Conservation (phyloP, 2,329 filamentous ascomycete species). For the Rhytidhysteron rufulum region DNA sequence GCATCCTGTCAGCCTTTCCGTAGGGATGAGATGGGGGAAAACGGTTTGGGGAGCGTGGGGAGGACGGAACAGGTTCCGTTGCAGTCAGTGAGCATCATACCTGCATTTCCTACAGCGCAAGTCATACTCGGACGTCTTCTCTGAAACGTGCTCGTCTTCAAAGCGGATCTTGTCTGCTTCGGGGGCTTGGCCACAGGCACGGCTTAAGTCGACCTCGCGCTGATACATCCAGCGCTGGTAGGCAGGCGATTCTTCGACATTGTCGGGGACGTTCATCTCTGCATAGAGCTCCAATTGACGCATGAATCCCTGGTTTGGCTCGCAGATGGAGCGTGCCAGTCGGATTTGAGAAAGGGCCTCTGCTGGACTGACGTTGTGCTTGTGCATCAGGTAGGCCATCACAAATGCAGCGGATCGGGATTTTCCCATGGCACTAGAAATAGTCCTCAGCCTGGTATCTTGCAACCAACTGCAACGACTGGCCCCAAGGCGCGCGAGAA, state of each 20-base stretch:
- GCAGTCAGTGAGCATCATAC: conserved; percentile 38
- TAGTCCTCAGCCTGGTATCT: conserved; percentile 34
- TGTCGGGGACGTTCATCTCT: conserved; percentile 74
- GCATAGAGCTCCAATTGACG: conserved; percentile 82
- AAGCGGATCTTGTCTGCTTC: conserved; percentile 74
- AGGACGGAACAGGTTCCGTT: conserved; percentile 7
- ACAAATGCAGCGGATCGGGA: conserved; percentile 84
- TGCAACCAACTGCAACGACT: conserved; percentile 19
- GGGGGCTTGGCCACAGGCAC: conserved; percentile 75
- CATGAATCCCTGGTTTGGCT: conserved; percentile 92
- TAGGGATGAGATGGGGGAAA: conserved; percentile 7
- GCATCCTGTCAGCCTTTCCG: conserved; percentile 20
- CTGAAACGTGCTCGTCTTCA: conserved; percentile 60
- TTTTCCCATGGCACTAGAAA: conserved; percentile 84
- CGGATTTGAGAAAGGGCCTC: conserved; percentile 70
- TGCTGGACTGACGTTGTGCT: conserved; percentile 47
- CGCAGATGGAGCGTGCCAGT: conserved; percentile 69
- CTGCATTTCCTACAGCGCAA: conserved; percentile 91
- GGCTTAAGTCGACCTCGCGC: conserved; percentile 61
- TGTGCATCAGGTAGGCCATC: conserved; percentile 76
- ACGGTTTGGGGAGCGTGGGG: conserved; percentile 1
- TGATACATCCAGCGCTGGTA: conserved; percentile 79
- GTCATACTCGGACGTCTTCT: conserved; percentile 48
- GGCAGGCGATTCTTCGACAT: conserved; percentile 63
- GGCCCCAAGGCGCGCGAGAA: conserved; percentile 14